These are phyloP conservation scores for Zygotorulaspora florentina DNA, from an alignment of 805 yeast species.

Conservation along the genomic window DNA sequence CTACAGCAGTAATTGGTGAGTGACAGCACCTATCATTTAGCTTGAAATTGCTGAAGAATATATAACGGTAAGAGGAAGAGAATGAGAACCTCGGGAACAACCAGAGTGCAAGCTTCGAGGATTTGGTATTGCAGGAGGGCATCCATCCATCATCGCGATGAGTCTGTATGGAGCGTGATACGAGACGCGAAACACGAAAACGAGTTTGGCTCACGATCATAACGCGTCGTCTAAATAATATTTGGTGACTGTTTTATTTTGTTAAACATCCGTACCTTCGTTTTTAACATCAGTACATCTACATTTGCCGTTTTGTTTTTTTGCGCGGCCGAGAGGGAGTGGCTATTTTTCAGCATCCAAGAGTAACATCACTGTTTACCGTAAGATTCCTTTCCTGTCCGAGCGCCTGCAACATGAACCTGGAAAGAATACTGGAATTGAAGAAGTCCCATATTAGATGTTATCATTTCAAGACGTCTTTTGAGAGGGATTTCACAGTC, in stretches of 20 bases:
- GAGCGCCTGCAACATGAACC: neutral
- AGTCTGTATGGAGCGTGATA: neutral
- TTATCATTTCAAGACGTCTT: neutral
- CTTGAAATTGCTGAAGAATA: no score
- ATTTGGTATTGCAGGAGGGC: no score
- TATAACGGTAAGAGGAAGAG: neutral
- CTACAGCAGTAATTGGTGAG: no score
- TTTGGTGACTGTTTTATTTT: constrained; percentile 2
- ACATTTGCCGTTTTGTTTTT: neutral
- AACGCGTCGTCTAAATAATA: constrained; percentile 1
- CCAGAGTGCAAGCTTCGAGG: no score
- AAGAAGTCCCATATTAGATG: no score
- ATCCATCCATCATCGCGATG: constrained; percentile 3
- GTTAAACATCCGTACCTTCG: constrained; percentile 1
- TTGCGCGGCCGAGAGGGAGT: neutral
- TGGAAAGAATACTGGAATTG: neutral
- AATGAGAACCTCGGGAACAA: neutral
- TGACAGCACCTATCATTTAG: no score
- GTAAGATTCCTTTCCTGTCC: no score
- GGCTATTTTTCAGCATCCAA: neutral
- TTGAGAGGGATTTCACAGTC: neutral
- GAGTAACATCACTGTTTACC: neutral
- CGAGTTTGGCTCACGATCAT: neutral
- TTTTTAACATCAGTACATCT: neutral
- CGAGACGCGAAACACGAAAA: constrained; percentile 6